Evolutionary conservation across 2,329 filamentous ascomycete genomes (phyloP), one percentile per base, ranked within the genome.

Genomic region (Colletotrichum melonis): DNA sequence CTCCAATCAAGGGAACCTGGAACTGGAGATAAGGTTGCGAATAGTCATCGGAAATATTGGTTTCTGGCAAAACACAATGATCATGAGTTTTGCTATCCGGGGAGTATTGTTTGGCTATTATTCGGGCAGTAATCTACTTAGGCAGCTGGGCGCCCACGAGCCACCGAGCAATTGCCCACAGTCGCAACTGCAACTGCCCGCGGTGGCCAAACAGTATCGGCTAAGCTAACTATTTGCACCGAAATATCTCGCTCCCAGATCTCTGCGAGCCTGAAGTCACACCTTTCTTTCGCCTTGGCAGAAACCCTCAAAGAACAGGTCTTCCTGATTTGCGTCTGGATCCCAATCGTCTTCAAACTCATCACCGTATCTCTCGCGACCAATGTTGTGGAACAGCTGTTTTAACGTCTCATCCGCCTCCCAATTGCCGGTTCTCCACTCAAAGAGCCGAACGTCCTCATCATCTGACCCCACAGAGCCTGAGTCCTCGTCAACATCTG

Each of bases 1-100:
- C 49, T 46, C 70, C 73, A 73, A 75, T 73, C 54, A 70, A 35
- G 9, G 3, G 11, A 12, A n/a, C 14, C 28, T 38, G 7, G 1
- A 9, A 54, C 24, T 2, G 8, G 52, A 70, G 55, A 66, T 65
- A 59, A 65, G 60, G 7, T 22, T 58, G 32, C 32, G n/a, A 35
- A 24, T 7, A n/a, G 8, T 49, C 42, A 35, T 9, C 46, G 16
- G 4, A 14, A 14, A 38, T 63, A 8, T 5, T 54, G 8, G 28
- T n/a, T 38, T n/a, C 19, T 46, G 42, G 19, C 19, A 46, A 16
- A 9, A 3, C 7, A 19, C 9, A n/a, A n/a, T n/a, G 8, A 46
- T 19, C 16, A 42, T 42, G 38, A 42, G 38, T 16, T 6, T 42
- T 16, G 14, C 16, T 46, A 6, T 46, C 3, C 28, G 28, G 28